phyloP scores from a whole-genome alignment of 257 asterid species.

The Nicotiana obtusifolia region DNA sequence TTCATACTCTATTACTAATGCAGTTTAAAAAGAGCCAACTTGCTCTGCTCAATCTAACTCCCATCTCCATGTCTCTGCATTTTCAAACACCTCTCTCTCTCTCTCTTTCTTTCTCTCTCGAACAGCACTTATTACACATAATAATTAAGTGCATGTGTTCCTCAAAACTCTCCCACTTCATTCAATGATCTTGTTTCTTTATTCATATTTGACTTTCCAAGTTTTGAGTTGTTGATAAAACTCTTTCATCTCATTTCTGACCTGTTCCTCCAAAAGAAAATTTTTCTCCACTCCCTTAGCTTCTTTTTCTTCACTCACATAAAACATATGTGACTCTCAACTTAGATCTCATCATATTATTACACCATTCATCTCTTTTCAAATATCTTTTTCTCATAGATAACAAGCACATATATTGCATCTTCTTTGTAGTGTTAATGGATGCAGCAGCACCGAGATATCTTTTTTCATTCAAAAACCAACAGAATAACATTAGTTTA shows the following conservation, averaged over 20 bases:
- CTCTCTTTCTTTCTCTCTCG: not conserved
- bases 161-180: conserved; percentile 25
- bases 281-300: conserved; percentile 2
- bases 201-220: conserved; percentile 25
- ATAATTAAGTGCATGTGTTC: conserved; percentile 18
- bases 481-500: conserved; percentile 9
- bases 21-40: not conserved
- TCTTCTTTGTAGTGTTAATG: conserved; percentile 17
- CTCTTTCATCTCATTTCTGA: not conserved
- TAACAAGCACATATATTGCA: too few relatives aligned
- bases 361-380: too few relatives aligned
- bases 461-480: conserved; percentile 30
- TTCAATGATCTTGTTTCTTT: conserved; percentile 16
- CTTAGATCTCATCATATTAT: conserved; percentile 13
- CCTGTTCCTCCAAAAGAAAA: not conserved
- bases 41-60: not conserved
- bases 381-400: too few relatives aligned
- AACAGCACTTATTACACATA: not conserved
- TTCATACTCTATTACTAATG: not conserved
- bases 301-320: conserved; percentile 3
- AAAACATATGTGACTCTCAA: not conserved
- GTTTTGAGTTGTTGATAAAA: conserved; percentile 21
- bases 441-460: conserved; percentile 16
- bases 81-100: conserved; percentile 29
- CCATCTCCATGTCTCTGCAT: conserved; percentile 37